Evolutionary conservation across 345 rosid genomes (phyloP), one percentile per base, ranked within the genome.

Genomic region (Eucalyptus melliodora): DNA sequence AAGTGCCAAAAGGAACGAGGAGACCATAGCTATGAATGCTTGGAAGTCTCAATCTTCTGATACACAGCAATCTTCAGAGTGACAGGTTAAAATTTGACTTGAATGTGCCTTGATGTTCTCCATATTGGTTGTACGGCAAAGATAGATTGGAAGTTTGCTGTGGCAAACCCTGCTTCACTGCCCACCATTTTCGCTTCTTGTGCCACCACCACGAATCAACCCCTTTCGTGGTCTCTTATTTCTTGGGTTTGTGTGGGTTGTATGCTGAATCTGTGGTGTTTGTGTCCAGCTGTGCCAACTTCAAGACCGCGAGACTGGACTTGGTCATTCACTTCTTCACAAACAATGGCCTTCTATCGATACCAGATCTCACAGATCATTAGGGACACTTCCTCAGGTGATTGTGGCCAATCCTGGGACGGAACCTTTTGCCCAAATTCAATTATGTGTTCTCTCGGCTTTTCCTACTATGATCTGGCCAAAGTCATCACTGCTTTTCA

Each of bases 381-480:
- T 42, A 87, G 45, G 59, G 89, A 26, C 44, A 87, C 4, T 3
- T 24, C 92, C 93, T 21, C 4, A 3, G 24, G 5, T 91, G 50
- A 88, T 92, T 15, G 12, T 47, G 13, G 3, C 6, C 77, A 65
- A 56, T 24, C 93, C 91, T 11, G 92, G 56, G 49, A 90, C 42
- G 80, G 31, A 92, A 34, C 59, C 90, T 93, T 87, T 24, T 87
- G 51, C 94, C 94, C 87, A 94, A 94, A 77, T 45, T 94, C 10
- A 88, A 92, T 19, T 92, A 91, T 94, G 44, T 19, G 23, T 56
- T 92, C 95, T 37, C 87, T 60, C 50, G 94, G 94, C 10, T 16
- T 91, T 47, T 90, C 94, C 37, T 40, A 40, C n/a, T 4, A 86
- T 13, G 91, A 90, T 6, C 45, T 91, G 37, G 87, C 69, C 15